Evolutionary conservation across 2,329 filamentous ascomycete genomes (phyloP), one percentile per base, ranked within the genome.

Genomic region (Paecilomyces formosus): DNA sequence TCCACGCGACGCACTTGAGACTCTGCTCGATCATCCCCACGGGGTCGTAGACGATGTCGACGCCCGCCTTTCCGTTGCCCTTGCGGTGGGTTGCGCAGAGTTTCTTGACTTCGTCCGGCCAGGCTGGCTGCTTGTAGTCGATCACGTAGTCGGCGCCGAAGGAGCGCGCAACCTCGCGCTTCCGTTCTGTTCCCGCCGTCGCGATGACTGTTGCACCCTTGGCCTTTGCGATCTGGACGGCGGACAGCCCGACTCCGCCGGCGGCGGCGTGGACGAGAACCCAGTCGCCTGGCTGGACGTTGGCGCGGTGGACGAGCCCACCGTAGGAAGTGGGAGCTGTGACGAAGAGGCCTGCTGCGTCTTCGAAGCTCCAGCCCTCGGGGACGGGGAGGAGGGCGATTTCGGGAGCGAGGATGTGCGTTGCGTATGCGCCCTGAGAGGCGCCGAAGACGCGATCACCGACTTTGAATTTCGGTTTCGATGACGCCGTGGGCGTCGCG

Each of bases 1-100:
- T 96, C 92, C 92, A 97, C 3, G 91, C 89, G 3, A 88, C 90
- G 77, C 93, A 97, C 76, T 96, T 96, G 65, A 92, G 89, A 65
- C 87, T 91, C 70, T 86, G 83, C 64, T 95, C 91, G 55, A 97
- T 90, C 71, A 97, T 78, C 0, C 93, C 93, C 1, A 97, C 93
- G 12, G 93, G 92, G 73, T 97, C 93, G 77, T 91, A 97, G 22
- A 97, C 92, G 55, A 97, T 90, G 74, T 97, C 92, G 18, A 96
- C 92, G 11, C 92, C 86, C 0, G 72, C 71, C 51, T 81, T 78
- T 1, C 83, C 83, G 62, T 85, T 84, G 0, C 89, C 90, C 3
- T 88, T 93, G 59, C 77, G 66, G 52, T 78, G 64, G 61, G 69
- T 62, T 22, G 70, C 68, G 61, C 76, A 78, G 52, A 97, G 74